phyloP scores from a whole-genome alignment of 2,329 filamentous ascomycete genomes.

The Colletotrichum sp. region DNA sequence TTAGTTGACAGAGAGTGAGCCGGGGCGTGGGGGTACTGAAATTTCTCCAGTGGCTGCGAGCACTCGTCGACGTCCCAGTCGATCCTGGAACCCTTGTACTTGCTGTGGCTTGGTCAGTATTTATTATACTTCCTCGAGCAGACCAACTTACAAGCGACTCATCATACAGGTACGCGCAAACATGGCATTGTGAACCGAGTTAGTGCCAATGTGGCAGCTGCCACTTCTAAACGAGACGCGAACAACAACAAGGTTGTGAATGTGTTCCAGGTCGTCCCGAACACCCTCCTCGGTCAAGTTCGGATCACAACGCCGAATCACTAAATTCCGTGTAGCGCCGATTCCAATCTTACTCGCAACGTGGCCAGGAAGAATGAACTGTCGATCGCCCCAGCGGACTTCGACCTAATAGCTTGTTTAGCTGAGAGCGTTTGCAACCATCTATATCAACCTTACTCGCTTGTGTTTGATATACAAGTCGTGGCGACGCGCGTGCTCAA shows the following conservation, averaged over 20 bases:
- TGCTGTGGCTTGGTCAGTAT: constrained; percentile 47
- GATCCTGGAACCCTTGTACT: constrained; percentile 74
- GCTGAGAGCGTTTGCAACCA: neutral
- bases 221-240: constrained; percentile 63
- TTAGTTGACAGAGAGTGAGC: constrained; percentile 34
- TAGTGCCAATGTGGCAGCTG: constrained; percentile 74
- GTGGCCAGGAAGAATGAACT: constrained; percentile 69
- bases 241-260: constrained; percentile 78
- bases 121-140: neutral
- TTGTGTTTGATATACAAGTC: constrained; percentile 74
- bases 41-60: constrained; percentile 55
- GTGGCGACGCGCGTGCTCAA: constrained; percentile 66
- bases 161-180: constrained; percentile 83
- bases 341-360: constrained; percentile 66
- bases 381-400: constrained; percentile 72
- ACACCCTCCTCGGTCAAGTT: constrained; percentile 68
- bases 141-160: constrained; percentile 53
- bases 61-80: constrained; percentile 79
- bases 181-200: constrained; percentile 77
- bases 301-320: constrained; percentile 65
- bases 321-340: constrained; percentile 76
- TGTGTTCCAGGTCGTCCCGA: constrained; percentile 79
- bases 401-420: constrained; percentile 58
- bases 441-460: constrained; percentile 50
- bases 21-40: constrained; percentile 29